Percentiles rank a stretch among this genome's conserved stretches.
phyloP scores from a whole-genome alignment of 352 stramenopile species.

The Globisporangium iwayamae region DNA sequence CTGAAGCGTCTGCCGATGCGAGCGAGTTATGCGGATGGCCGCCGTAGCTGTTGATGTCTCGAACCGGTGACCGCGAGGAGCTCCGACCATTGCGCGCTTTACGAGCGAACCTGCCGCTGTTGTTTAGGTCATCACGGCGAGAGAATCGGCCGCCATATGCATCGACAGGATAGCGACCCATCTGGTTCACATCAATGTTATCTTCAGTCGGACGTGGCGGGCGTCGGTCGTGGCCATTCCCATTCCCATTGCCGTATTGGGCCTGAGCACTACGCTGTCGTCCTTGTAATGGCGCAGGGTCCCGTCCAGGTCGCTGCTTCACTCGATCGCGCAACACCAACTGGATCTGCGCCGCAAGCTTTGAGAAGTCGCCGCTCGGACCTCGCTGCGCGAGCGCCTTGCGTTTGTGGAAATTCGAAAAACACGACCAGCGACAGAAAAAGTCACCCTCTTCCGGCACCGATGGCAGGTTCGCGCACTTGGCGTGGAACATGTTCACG shows the following conservation, averaged over 20 bases:
- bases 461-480: constrained; percentile 59
- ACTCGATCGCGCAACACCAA: constrained; percentile 23
- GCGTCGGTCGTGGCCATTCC: constrained; percentile 7
- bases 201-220: constrained; percentile 2
- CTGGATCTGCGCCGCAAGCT: constrained; percentile 46
- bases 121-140: neutral
- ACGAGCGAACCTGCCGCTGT: neutral
- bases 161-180: neutral
- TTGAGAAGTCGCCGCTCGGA: constrained; percentile 31
- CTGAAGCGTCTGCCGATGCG: neutral
- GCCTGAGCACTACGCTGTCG: neutral
- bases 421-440: constrained; percentile 69
- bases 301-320: neutral
- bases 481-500: constrained; percentile 48
- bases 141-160: neutral
- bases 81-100: constrained; percentile 7
- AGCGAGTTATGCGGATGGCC: constrained; percentile 3
- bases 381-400: constrained; percentile 15
- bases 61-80: constrained; percentile 8
- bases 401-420: constrained; percentile 38
- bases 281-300: neutral
- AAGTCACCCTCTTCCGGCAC: constrained; percentile 61
- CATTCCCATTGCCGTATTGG: constrained; percentile 1
- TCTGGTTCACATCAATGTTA: constrained; percentile 8
- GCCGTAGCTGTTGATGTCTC: constrained; percentile 6